These are phyloP conservation scores for Collybia sordida DNA, from an alignment of 768 basidiomycete species.

Conservation along the genomic window DNA sequence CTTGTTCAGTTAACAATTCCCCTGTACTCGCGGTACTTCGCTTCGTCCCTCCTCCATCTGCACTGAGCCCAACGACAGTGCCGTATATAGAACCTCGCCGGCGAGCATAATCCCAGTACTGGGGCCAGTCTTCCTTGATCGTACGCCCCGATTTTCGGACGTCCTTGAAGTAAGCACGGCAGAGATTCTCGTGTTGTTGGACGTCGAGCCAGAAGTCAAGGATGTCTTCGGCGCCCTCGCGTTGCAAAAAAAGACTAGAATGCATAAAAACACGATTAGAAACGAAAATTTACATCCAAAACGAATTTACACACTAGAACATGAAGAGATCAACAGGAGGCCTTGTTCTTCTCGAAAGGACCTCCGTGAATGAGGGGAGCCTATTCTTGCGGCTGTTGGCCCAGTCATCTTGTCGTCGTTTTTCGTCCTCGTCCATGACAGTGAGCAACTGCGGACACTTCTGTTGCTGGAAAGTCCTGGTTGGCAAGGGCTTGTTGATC, in stretches of 20 bases:
- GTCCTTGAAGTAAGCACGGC: conserved; percentile 99
- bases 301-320: conserved; percentile 79
- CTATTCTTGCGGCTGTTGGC: conserved; percentile 67
- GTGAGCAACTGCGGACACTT: conserved; percentile 10
- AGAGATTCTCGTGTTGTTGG: conserved; percentile 98
- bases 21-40: conserved; percentile 83
- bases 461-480: conserved; percentile 14
- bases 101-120: conserved; percentile 94
- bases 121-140: conserved; percentile 97
- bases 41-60: conserved; percentile 56
- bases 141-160: conserved; percentile 91
- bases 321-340: conserved; percentile 98
- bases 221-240: conserved; percentile 94
- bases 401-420: conserved; percentile 72
- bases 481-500: conserved; percentile 30
- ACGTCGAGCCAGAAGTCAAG: conserved; percentile 99
- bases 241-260: conserved; percentile 86
- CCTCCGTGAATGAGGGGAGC: conserved; percentile 87
- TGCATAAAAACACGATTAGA: not conserved
- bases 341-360: conserved; percentile 84
- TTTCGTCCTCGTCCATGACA: conserved; percentile 58
- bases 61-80: conserved; percentile 77
- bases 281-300: not conserved
- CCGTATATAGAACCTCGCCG: conserved; percentile 92
- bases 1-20: conserved; percentile 67